Conservation (phyloP, 1,284 basidiomycete species). For the Gomphus bonarii region DNA sequence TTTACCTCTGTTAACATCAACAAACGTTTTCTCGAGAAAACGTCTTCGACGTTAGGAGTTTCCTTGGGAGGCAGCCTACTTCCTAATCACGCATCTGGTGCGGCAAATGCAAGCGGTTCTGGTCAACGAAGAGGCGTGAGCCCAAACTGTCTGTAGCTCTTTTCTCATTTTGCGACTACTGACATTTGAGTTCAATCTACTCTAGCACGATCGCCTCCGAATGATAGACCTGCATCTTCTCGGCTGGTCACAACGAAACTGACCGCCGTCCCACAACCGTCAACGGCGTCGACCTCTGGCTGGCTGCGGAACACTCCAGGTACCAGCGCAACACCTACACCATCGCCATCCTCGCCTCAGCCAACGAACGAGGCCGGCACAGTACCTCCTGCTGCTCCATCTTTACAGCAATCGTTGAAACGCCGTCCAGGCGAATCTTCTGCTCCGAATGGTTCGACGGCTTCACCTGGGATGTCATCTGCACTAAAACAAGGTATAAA, state of each 20-base stretch:
- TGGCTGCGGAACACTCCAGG: conserved; percentile 62
- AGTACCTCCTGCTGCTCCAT: conserved; percentile 29
- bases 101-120: conserved; percentile 42
- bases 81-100: conserved; percentile 26
- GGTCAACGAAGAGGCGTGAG: conserved; percentile 15
- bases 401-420: conserved; percentile 11
- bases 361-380: conserved; percentile 17
- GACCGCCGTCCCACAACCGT: conserved; percentile 49
- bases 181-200: conserved; percentile 1
- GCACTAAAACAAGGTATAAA: background rate
- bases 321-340: conserved; percentile 24
- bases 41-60: conserved; percentile 35
- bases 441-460: background rate
- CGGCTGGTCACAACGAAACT: conserved; percentile 79
- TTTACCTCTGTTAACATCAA: conserved; percentile 85
- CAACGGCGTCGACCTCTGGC: conserved; percentile 48
- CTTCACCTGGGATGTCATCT: background rate
- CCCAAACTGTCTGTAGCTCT: conserved; percentile 9
- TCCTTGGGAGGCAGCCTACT: conserved; percentile 7
- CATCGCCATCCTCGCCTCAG: conserved; percentile 33
- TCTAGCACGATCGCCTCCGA: conserved; percentile 42
- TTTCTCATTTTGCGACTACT: conserved; percentile 5
- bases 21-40: conserved; percentile 90
- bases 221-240: conserved; percentile 49
- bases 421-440: conserved; percentile 4